Evolutionary conservation across 1,284 basidiomycete species (phyloP).

Genomic region (Tilletia indica): DNA sequence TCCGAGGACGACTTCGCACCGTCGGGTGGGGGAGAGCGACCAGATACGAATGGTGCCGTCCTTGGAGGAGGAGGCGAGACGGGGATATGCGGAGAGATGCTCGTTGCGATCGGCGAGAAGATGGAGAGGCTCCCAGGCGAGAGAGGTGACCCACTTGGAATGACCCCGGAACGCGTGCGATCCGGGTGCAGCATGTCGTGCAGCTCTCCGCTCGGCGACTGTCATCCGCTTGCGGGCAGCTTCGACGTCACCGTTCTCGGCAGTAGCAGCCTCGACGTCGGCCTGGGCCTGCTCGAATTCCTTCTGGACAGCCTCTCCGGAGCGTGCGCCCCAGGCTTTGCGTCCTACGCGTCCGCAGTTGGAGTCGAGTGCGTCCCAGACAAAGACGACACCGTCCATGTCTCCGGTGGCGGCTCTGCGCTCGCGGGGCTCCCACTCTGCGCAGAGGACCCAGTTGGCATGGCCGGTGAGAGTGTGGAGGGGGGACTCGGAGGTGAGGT

Average conservation of each 20-base stretch:
- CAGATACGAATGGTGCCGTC: conserved; percentile 93
- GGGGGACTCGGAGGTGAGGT: conserved; percentile 87
- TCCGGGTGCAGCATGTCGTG: conserved; percentile 44
- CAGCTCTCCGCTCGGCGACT: conserved; percentile 42
- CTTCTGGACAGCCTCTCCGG: conserved; percentile 31
- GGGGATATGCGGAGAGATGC: conserved; percentile 50
- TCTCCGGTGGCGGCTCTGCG: conserved; percentile 77
- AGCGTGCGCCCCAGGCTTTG: conserved; percentile 17
- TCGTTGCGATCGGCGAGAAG: conserved; percentile 30
- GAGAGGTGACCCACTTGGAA: conserved; percentile 93
- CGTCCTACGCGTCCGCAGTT: conserved; percentile 22
- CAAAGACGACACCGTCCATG: conserved; percentile 52
- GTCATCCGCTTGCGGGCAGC: conserved; percentile 33
- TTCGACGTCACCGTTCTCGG: conserved; percentile 15
- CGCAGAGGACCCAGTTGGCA: conserved; percentile 90
- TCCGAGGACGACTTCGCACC: conserved; percentile 80
- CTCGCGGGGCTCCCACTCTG: conserved; percentile 94
- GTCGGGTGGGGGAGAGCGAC: conserved; percentile 69
- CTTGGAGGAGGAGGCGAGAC: conserved; percentile 91
- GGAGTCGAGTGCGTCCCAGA: conserved; percentile 50
- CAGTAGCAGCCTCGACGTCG: background rate
- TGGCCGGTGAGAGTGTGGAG: conserved; percentile 85
- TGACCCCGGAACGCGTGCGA: conserved; percentile 68
- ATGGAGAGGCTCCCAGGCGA: conserved; percentile 95
- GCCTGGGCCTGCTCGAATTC: conserved; percentile 9